Base-by-base conservation (phyloP, 2,329 filamentous ascomycete genomes). In the Fusarium veterinarium region DNA sequence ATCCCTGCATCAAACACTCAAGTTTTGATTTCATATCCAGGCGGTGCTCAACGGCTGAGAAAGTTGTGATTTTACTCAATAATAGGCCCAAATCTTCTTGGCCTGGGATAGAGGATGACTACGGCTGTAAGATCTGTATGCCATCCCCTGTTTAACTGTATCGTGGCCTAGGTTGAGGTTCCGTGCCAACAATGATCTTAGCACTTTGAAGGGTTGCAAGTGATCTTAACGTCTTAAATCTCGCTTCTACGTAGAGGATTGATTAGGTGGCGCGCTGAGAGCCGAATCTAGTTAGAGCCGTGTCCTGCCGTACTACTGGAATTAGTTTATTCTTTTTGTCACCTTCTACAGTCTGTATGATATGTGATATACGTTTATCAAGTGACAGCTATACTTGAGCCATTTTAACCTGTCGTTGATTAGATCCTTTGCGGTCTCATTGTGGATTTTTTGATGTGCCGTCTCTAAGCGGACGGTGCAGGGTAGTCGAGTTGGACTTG, bases 271-370 rank as follows among this genome's bases (percentile, higher is more conserved):
- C 23, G 6, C 9, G 17, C 12, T 4, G 3, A 45, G 25, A 20
- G 5, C 6, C 7, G 0, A 4, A 7, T 13, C 8, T 20, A 4
- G 19, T 8, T 14, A 0, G 8, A 4, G 13, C 16, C 16, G 4
- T 44, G 17, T 5, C 23, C 12, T 14, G 8, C 7, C 5, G 5
- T 8, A 0, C 3, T 2, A 1, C 12, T 20, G 0, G 0, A 9
- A 25, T 3, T 4, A 0, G 8, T 19, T 19, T 2, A 6, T 11
- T 12, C 6, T 1, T 19, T 8, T 7, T 25, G 25, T 25, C 14
- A 7, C 4, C 19, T 3, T 12, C 5, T 0, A 25, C 10, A 9
- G 10, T 9, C 7, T 25, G 2, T 4, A 8, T 28, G 28, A 28
- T 28, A 8, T 28, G 7, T 19, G 4, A 44, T 19, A 9, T 8